Evolutionary conservation across 441 rosid genomes (phyloP).

Genomic region (Corymbia citriodora): DNA sequence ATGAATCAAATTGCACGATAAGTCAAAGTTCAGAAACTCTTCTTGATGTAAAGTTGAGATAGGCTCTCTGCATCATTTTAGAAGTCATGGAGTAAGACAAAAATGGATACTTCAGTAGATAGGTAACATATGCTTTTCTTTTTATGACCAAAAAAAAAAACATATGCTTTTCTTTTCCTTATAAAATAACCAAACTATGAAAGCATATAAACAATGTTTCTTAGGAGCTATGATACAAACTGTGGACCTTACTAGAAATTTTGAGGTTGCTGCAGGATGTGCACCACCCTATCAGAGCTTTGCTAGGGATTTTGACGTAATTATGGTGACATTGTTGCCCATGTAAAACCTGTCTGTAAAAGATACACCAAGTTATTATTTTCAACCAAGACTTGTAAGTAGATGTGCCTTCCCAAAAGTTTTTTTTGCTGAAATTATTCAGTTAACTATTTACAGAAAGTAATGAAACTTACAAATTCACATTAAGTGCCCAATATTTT

Average conservation of each 20-base stretch:
- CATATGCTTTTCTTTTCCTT: no score
- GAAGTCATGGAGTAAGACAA: background rate
- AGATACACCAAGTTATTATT: background rate
- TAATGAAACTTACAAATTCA: background rate
- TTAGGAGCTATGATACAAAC: background rate
- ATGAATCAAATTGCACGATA: no score
- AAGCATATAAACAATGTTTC: background rate
- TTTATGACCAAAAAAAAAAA: no score
- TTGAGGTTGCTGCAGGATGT: background rate
- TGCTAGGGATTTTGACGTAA: background rate
- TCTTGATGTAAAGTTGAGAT: background rate
- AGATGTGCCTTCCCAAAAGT: background rate
- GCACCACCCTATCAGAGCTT: background rate
- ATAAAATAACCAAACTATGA: background rate
- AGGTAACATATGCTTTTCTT: no score
- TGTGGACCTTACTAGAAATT: background rate
- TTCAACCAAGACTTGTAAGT: background rate
- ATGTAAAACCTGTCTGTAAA: background rate
- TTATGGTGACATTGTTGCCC: background rate
- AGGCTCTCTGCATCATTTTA: background rate
- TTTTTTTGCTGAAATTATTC: background rate
- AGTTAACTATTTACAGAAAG: background rate
- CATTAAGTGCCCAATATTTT: background rate
- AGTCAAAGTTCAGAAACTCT: no score
- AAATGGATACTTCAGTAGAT: no score